Evolutionary conservation across 345 rosid genomes (phyloP).

Genomic region (Erucastrum elatum): DNA sequence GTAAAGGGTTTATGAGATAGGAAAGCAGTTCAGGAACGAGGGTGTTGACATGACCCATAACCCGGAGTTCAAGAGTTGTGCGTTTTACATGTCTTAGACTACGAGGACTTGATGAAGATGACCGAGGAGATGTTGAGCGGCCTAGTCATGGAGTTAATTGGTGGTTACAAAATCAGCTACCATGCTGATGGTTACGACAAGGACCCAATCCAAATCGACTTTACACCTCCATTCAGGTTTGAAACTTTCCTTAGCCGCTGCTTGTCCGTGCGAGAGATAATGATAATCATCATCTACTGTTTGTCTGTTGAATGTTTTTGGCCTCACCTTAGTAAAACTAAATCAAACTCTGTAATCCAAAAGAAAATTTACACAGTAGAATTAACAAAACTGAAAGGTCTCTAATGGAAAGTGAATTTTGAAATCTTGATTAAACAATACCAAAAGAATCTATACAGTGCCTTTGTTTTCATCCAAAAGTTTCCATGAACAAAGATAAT

Average conservation of each 20-base stretch:
- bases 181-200: constrained; percentile 82
- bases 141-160: constrained; percentile 87
- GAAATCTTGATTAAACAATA: not conserved
- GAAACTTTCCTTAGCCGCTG: not conserved
- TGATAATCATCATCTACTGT: too few species aligned
- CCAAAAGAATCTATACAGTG: not conserved
- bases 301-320: too few species aligned
- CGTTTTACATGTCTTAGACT: constrained; percentile 98
- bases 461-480: not conserved
- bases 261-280: too few species aligned
- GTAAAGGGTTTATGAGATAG: constrained; percentile 90
- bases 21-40: constrained; percentile 96
- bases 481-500: not conserved
- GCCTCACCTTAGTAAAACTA: not conserved
- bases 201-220: constrained; percentile 91
- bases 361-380: not conserved
- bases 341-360: not conserved
- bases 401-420: not conserved
- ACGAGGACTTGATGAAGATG: constrained; percentile 85
- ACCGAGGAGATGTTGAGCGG: constrained; percentile 92
- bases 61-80: constrained; percentile 97
- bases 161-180: constrained; percentile 84
- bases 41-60: constrained; percentile 97
- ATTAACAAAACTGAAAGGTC: not conserved
- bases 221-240: constrained; percentile 95